phyloP scores from a whole-genome alignment of 2,329 filamentous ascomycete species.

The Graphiopsis chlorocephala region DNA sequence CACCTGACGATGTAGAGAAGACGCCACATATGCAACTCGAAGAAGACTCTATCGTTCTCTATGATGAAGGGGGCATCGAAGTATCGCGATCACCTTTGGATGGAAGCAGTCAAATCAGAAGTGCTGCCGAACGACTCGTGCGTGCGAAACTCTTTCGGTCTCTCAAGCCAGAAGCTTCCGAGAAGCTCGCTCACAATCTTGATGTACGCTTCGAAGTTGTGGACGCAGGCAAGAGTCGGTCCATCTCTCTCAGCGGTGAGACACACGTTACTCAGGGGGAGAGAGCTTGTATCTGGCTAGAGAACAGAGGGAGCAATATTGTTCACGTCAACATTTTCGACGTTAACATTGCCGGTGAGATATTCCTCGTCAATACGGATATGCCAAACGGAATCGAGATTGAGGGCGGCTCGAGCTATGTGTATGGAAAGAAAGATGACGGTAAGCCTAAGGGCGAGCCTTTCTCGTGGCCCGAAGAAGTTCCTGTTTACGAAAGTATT shows the following conservation, averaged over 20 bases:
- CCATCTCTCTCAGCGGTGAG: not conserved
- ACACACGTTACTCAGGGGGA: not conserved
- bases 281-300: not conserved
- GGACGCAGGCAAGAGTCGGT: not conserved
- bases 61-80: not conserved
- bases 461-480: not conserved
- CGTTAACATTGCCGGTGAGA: not conserved
- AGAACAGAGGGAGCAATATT: not conserved
- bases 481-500: not conserved
- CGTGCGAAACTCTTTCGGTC: not conserved
- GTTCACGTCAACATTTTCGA: not conserved
- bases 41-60: not conserved
- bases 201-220: not conserved
- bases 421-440: not conserved
- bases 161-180: not conserved
- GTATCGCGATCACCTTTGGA: not conserved
- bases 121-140: not conserved
- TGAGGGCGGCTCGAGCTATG: not conserved
- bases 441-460: not conserved
- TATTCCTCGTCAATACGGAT: not conserved
- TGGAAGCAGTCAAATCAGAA: too few species aligned
- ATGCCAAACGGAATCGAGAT: not conserved
- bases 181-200: not conserved
- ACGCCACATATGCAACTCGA: not conserved
- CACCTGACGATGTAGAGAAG: not conserved